Evolutionary conservation across 176 grass and related monocot genomes (phyloP), one percentile per base, ranked within the genome.

Genomic region (Carex myosuroides): DNA sequence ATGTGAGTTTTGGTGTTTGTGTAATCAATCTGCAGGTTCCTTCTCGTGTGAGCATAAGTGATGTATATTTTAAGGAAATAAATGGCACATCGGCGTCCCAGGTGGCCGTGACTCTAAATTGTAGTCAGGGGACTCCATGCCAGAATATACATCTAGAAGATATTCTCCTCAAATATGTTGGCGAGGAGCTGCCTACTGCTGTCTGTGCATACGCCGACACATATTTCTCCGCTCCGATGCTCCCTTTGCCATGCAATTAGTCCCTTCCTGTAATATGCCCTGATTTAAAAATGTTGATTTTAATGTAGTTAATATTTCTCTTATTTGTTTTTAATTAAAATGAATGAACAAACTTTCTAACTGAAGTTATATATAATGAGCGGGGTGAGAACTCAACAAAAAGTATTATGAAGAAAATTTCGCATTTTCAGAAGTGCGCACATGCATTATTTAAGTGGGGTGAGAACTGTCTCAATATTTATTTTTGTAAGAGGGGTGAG

Each of bases 131-230:
- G 18, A 53, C 87, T 20, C 87, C 91, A 46, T 97, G 94, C 84
- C 74, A 91, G 86, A 89, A 87, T 6, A 73, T 97, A 2, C 81
- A 71, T 57, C 88, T 97, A 62, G 78, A 93, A 26, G 79, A 97
- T 80, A 81, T 97, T 0, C 32, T 87, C 60, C 84, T 97, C 1
- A 67, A 37, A 20, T 88, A 83, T 76, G 84, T 67, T 13, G 87
- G 89, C 1, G 64, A 79, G 1, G 74, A 29, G 12, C n/a, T 3
- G 13, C 13, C 71, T 2, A 81, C 59, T 1, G 65, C 94, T 0
- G 55, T 80, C 29, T 97, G 94, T 14, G 72, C 84, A 46, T 90
- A 97, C 78, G 61, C 85, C 7, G 88, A 81, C 29, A 89, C 89
- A 2, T 55, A 69, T 61, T 97, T 93, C 86, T 53, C 21, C 3